Base-by-base conservation (phyloP, 805 yeast species). In the Candida vartiovaarae region DNA sequence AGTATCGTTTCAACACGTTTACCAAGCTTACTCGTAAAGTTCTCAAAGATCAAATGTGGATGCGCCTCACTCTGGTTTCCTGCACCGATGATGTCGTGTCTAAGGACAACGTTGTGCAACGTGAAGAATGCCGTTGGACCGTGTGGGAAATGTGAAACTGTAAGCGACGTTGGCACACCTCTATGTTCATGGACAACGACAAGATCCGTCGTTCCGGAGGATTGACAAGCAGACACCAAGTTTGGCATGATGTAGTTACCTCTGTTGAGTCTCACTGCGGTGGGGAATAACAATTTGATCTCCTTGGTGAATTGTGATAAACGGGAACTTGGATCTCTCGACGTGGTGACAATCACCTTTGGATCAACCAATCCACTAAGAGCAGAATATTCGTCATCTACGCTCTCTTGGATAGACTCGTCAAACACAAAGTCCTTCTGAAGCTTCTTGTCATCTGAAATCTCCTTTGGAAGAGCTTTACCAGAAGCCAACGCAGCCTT, bases 81-180 rank as follows among this genome's bases (percentile, higher is more conserved):
- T 29, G 84, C 74, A 55, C 87, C 79, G 27, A 83, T 70, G 37
- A 93, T 75, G 66, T 93, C 99, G 63, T 93, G 99, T 63, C 98
- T 82, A 45, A 93, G 70, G 26, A 87, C 89, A 42, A 93, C 98
- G 58, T 93, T 93, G 65, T 93, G 98, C 45, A 93, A 69, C 8
- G 97, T 86, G 71, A 93, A 93, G 38, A 85, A 82, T 31, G 93
- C 95, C 2, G 97, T 85, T 20, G 99, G 99, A 0, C 99, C 99
- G 61, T 93, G 96, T 4, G 99, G 99, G 63, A 93, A 85, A 70
- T 93, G 99, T 31, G 93, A 82, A 27, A 93, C 68, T 1, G 98
- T 91, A 47, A 93, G 58, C 1, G 96, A 86, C 0, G 96, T 90
- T 41, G 99, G 99, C 0, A 87, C 91, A 76, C 99, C 99, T 66